These are phyloP conservation scores for Fragilaria radians DNA, from an alignment of 108 stramenopile species.

Conservation along the genomic window DNA sequence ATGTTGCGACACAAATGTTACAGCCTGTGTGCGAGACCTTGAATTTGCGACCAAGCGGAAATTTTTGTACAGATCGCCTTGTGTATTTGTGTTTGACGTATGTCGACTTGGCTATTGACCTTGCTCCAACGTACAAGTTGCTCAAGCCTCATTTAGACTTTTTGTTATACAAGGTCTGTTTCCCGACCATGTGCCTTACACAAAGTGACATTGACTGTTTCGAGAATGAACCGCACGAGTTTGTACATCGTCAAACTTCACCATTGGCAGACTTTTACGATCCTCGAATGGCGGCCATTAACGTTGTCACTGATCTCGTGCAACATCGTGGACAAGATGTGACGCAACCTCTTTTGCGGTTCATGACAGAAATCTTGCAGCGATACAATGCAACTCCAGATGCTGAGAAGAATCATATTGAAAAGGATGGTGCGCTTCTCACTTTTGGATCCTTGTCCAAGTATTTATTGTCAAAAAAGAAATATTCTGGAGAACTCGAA, in stretches of 20 bases:
- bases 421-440: slow-evolving; percentile 90
- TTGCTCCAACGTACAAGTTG: slow-evolving; percentile 90
- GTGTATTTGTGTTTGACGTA: slow-evolving; percentile 90
- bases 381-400: slow-evolving; percentile 68
- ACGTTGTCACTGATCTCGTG: slow-evolving; percentile 85
- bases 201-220: slow-evolving; percentile 82
- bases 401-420: slow-evolving; percentile 72
- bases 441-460: slow-evolving; percentile 84
- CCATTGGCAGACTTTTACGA: slow-evolving; percentile 94
- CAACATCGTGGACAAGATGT: slow-evolving; percentile 90
- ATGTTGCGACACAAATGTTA: slow-evolving; percentile 83
- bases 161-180: slow-evolving; percentile 93
- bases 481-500: slow-evolving; percentile 75
- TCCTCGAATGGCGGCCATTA: slow-evolving; percentile 90
- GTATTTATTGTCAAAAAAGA: slow-evolving; percentile 70
- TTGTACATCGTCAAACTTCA: slow-evolving; percentile 90
- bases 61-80: slow-evolving; percentile 94
- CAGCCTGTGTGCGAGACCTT: slow-evolving; percentile 87
- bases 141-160: slow-evolving; percentile 98
- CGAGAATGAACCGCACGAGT: slow-evolving; percentile 95
- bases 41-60: slow-evolving; percentile 75
- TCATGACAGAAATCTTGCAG: slow-evolving; percentile 76
- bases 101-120: slow-evolving; percentile 86
- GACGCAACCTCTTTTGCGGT: slow-evolving; percentile 74
- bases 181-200: slow-evolving; percentile 88